Evolutionary conservation across 2,329 filamentous ascomycete species (phyloP).

Genomic region (Sphaerulina musiva): DNA sequence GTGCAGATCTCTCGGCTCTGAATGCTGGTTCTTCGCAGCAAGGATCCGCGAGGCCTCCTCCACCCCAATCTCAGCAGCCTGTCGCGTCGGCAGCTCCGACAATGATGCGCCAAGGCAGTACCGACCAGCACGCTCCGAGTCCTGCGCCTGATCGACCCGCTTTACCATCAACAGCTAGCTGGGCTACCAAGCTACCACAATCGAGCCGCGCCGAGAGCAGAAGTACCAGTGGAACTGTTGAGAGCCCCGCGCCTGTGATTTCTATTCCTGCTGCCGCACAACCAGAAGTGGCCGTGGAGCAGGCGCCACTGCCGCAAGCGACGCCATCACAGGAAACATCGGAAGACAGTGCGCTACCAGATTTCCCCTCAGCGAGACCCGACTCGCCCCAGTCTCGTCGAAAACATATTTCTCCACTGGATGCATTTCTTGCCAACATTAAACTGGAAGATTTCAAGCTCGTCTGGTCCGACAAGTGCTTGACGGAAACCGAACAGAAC

Average conservation of each 20-base stretch:
- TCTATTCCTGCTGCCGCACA: slow-evolving; percentile 19
- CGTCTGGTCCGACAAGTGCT: slow-evolving; percentile 44
- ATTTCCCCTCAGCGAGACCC: neutral
- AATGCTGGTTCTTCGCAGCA: slow-evolving; percentile 79
- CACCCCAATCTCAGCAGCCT: slow-evolving; percentile 46
- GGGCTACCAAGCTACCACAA: slow-evolving; percentile 67
- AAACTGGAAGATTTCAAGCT: slow-evolving; percentile 46
- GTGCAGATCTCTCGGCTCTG: slow-evolving; percentile 89
- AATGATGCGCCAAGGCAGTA: slow-evolving; percentile 58
- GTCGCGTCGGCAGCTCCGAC: slow-evolving; percentile 49
- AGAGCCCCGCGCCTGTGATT: slow-evolving; percentile 62
- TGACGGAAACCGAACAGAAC: slow-evolving; percentile 45
- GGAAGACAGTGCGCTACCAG: slow-evolving; percentile 5
- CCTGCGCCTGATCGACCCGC: slow-evolving; percentile 66
- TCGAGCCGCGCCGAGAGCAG: slow-evolving; percentile 68
- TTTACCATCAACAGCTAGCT: slow-evolving; percentile 87
- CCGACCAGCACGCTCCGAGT: slow-evolving; percentile 25
- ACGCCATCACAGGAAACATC: slow-evolving; percentile 9
- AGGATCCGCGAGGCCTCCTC: slow-evolving; percentile 51
- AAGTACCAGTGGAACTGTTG: slow-evolving; percentile 71
- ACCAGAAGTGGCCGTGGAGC: slow-evolving; percentile 5
- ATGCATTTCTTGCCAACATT: slow-evolving; percentile 37
- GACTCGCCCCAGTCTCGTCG: slow-evolving; percentile 15
- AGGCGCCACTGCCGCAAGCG: slow-evolving; percentile 15
- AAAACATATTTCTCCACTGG: slow-evolving; percentile 26